Percentiles rank a stretch among this genome's conserved stretches.
phyloP scores from a whole-genome alignment of 352 stramenopile genomes.

The Pythium myriotylum region DNA sequence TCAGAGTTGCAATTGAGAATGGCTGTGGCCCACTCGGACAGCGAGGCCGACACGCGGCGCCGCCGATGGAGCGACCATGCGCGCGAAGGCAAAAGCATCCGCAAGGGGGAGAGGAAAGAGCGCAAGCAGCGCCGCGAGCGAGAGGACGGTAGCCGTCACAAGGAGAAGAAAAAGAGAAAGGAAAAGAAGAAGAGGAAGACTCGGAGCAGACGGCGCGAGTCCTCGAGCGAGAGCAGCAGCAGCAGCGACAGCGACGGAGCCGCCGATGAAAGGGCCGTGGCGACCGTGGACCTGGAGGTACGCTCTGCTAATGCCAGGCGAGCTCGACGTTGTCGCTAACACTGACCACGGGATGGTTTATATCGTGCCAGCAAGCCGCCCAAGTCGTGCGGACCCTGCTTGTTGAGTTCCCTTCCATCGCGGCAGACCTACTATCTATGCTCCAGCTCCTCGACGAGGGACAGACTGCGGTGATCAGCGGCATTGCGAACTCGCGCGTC shows the following conservation, averaged over 20 bases:
- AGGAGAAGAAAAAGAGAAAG: conserved; percentile 16
- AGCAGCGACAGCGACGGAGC: conserved; percentile 2
- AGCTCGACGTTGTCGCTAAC: too few relatives aligned
- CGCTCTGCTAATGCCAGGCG: neutral
- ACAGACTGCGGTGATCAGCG: conserved; percentile 72
- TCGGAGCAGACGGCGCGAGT: conserved; percentile 1
- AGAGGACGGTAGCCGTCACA: conserved; percentile 36
- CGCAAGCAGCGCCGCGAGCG: conserved; percentile 31
- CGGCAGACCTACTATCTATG: conserved; percentile 59
- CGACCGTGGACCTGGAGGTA: conserved; percentile 15
- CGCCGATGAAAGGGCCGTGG: too few relatives aligned
- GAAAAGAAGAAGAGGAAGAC: conserved; percentile 11
- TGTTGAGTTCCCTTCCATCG: conserved; percentile 64
- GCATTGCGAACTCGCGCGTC: conserved; percentile 76
- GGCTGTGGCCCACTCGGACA: too few relatives aligned
- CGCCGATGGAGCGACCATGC: neutral
- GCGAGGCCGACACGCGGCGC: too few relatives aligned
- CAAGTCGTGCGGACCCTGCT: conserved; percentile 58
- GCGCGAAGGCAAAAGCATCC: conserved; percentile 12
- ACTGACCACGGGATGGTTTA: too few relatives aligned
- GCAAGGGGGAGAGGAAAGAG: conserved; percentile 36
- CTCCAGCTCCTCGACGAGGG: conserved; percentile 81
- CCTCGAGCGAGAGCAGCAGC: conserved; percentile 4
- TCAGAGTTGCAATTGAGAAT: neutral
- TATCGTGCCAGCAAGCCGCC: conserved; percentile 34